Evolutionary conservation across 345 rosid species (phyloP), one percentile per base, ranked within the genome.

Genomic region (Limnanthes douglasii): DNA sequence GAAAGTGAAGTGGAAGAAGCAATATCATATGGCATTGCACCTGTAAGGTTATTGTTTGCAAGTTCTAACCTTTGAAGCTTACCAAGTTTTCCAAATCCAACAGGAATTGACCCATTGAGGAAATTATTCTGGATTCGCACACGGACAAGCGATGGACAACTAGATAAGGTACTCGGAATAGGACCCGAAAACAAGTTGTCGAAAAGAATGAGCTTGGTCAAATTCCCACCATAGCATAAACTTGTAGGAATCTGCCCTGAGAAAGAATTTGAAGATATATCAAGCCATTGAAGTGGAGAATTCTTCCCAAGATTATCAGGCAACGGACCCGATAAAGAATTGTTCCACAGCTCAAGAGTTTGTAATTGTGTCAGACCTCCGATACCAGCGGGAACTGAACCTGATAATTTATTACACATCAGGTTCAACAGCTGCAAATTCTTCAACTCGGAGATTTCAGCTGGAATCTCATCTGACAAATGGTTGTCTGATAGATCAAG

Each of bases 301-400:
- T 68, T 76, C 57, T 55, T 62, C 8, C 95, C 95, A 3, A 83
- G 77, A 55, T 74, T 63, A 42, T 31, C 13, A n/a, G 95, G 86
- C 39, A 88, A 43, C 50, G 76, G 54, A 24, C 95, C 98, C n/a
- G 84, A 51, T 14, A 88, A 35, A 0, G 93, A 79, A 51, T 90
- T 83, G 69, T 83, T 83, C 98, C 98, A 83, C 21, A 90, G 80
- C 71, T 77, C 78, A 18, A 90, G 73, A 32, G 53, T 75, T 52
- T 65, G 43, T 33, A 90, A 37, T 45, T 79, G 53, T 4, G 62
- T 33, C 48, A 90, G 50, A 15, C 44, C 50, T 23, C 69, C 86
- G 5, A 90, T 57, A 9, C 47, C 57, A 0, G 54, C 50, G 7
- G 95, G 92, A 41, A 79, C 68, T 2, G 68, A 43, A 32, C 98